These are phyloP conservation scores for Conoideocrella luteorostrata DNA, from an alignment of 2,329 filamentous ascomycete species.

Conservation along the genomic window DNA sequence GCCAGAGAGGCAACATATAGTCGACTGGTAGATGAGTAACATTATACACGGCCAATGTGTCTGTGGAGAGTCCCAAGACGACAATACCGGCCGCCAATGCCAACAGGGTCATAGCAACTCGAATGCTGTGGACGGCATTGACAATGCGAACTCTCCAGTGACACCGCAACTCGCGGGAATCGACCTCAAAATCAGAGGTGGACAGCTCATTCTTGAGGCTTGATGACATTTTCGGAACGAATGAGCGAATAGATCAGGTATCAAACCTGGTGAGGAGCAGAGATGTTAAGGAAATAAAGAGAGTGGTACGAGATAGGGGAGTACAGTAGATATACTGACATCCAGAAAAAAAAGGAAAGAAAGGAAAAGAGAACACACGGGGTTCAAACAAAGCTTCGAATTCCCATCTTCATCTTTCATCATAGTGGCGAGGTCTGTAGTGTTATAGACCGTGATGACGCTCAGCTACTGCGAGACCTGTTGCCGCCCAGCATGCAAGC, in stretches of 20 bases:
- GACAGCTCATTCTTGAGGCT: slow-evolving; percentile 33
- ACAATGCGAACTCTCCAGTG: slow-evolving; percentile 33
- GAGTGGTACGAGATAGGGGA: background rate
- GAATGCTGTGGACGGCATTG: slow-evolving; percentile 35
- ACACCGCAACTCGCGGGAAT: slow-evolving; percentile 29
- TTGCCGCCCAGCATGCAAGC: background rate
- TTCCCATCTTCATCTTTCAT: background rate
- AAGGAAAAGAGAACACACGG: slow-evolving; percentile 9
- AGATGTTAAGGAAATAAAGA: background rate
- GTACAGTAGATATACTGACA: background rate
- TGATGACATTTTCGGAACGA: slow-evolving; percentile 17
- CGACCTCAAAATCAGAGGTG: slow-evolving; percentile 43
- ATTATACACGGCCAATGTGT: slow-evolving; percentile 50
- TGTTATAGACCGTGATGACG: slow-evolving; percentile 4
- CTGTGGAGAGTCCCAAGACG: slow-evolving; percentile 47
- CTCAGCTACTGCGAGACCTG: background rate
- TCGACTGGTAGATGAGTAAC: slow-evolving; percentile 41
- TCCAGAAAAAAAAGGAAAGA: background rate
- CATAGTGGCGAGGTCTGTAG: background rate
- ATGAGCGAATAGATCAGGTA: background rate
- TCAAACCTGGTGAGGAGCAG: too few relatives aligned
- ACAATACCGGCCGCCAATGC: slow-evolving; percentile 45
- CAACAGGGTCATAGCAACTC: slow-evolving; percentile 42
- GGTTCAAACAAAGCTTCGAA: background rate
- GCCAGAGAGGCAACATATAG: slow-evolving; percentile 51